These are phyloP conservation scores for Sphagnum tenellum DNA, from an alignment of 225 moss, liverwort and hornwort genomes.

Conservation along the genomic window DNA sequence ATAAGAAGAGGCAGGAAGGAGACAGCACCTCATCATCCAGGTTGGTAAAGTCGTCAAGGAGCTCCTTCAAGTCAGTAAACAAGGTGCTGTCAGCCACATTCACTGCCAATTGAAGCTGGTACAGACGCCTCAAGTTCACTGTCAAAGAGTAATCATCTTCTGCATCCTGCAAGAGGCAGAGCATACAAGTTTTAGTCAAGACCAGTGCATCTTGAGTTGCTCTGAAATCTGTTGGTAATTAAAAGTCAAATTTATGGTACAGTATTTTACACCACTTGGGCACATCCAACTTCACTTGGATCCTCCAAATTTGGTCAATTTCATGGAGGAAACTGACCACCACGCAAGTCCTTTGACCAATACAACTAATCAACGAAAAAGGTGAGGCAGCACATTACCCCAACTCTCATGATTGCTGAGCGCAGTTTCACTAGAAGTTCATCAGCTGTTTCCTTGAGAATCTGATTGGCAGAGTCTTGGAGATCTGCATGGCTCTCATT, in stretches of 20 bases:
- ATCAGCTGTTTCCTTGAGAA: constrained; percentile 81
- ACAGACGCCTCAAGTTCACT: constrained; percentile 81
- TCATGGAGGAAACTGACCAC: too few species aligned
- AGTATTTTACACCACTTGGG: too few species aligned
- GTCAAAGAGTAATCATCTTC: constrained; percentile 85
- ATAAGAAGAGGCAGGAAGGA: neutral
- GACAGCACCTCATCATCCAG: constrained; percentile 80
- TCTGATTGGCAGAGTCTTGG: constrained; percentile 71
- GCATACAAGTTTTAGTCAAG: neutral
- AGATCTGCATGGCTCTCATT: constrained; percentile 85
- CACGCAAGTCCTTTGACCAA: neutral
- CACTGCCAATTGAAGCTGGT: constrained; percentile 67
- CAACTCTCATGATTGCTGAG: constrained; percentile 58
- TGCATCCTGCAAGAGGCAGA: constrained; percentile 45
- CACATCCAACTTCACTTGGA: too few species aligned
- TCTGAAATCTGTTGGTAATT: too few species aligned
- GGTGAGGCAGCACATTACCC: constrained; percentile 17
- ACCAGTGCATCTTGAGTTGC: too few species aligned
- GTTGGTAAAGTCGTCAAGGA: constrained; percentile 65
- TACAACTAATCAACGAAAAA: neutral
- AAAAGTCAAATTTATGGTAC: too few species aligned
- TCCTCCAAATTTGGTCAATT: too few species aligned
- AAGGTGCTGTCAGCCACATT: constrained; percentile 51
- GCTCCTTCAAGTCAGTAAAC: constrained; percentile 58
- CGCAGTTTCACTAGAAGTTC: constrained; percentile 72